Evolutionary conservation across 352 stramenopile species (phyloP).

Genomic region (Pythium insidiosum): DNA sequence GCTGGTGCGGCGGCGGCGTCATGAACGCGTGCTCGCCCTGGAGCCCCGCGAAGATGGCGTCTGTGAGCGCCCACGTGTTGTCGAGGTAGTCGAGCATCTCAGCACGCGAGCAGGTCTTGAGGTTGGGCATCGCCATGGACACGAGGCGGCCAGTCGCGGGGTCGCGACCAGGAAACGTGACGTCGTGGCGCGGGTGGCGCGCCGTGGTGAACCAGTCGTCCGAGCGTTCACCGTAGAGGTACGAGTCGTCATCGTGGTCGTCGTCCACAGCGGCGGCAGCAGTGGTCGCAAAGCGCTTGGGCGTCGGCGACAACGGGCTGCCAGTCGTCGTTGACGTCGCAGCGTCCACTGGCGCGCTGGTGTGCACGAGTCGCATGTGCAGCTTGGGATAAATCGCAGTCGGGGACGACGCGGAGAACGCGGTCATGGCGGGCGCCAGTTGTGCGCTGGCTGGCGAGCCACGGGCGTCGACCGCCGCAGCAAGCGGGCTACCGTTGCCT

Average conservation of each 20-base stretch:
- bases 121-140: constrained; percentile 78
- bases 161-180: constrained; percentile 47
- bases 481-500: not conserved
- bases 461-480: constrained; percentile 1
- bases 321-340: too few relatives aligned
- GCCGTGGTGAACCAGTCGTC: constrained; percentile 73
- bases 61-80: constrained; percentile 93
- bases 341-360: too few relatives aligned
- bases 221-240: constrained; percentile 47
- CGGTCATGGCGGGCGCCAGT: not conserved
- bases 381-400: too few relatives aligned
- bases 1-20: constrained; percentile 86
- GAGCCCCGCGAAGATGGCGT: constrained; percentile 90
- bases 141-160: constrained; percentile 28
- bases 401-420: constrained; percentile 12
- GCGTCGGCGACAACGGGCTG: not conserved
- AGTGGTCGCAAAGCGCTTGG: constrained; percentile 12
- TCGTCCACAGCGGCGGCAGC: constrained; percentile 10
- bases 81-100: constrained; percentile 92
- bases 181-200: constrained; percentile 44
- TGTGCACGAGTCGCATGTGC: too few relatives aligned
- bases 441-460: constrained; percentile 4
- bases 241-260: constrained; percentile 38
- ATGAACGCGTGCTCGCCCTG: constrained; percentile 89
- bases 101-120: constrained; percentile 72